Evolutionary conservation across 2,329 filamentous ascomycete genomes (phyloP), one percentile per base, ranked within the genome.

Genomic region (Trichoderma polysporum): DNA sequence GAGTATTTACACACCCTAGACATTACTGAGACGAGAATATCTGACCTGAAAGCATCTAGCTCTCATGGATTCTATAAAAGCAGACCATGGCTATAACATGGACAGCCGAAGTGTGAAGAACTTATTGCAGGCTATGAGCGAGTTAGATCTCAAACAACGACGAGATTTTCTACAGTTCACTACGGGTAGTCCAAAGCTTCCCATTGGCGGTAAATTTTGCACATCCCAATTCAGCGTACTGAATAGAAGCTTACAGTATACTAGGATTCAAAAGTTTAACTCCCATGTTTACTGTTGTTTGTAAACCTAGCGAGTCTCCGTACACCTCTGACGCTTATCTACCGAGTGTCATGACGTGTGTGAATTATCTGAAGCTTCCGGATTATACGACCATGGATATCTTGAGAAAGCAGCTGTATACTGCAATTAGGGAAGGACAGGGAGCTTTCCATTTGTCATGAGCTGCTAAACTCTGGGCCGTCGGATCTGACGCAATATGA

Each of bases 291-390:
- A 99, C 95, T 3, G 95, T 99, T 69, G 95, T 99, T 50, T 98
- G 95, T 85, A 97, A 97, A 79, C 94, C 94, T n/a, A 97, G 92
- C 78, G 95, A 99, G 76, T 89, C 93, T 17, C 95, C 95, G 1
- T 95, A 94, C 78, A 91, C 90, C 3, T 94, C 94, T 4, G 95
- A 99, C 75, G 95, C 99, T 81, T 99, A 98, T 75, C 86, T 99
- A n/a, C 95, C 96, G 13, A 98, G 94, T 77, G 96, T 99, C 77
- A 99, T 99, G 96, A 99, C 96, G 12, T 99, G 96, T 78, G 95
- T 97, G 79, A 99, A 99, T 79, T 99, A 99, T 77, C 88, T 99
- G 74, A 99, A 99, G 81, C 86, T 99, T 75, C 95, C 95, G 22
- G 93, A 99, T 79, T 99, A 99, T 80, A 94, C 89, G 71, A 88